Evolutionary conservation across 2,329 filamentous ascomycete species (phyloP).

Genomic region (Lachnellula arida): DNA sequence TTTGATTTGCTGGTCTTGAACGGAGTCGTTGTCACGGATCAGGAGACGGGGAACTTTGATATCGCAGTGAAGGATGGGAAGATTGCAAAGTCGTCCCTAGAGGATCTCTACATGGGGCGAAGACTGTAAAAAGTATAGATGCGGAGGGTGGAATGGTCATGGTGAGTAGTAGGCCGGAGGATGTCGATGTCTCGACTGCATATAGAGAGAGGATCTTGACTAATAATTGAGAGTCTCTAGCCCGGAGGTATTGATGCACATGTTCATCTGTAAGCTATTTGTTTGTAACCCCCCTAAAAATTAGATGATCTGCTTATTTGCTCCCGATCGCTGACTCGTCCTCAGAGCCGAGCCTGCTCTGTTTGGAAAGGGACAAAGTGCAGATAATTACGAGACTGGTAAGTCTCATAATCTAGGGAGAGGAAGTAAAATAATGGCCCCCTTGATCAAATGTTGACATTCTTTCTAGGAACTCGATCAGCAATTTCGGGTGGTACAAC

Average conservation of each 20-base stretch:
- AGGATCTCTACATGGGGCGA: conserved; percentile 30
- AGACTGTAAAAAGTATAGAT: conserved; percentile 33
- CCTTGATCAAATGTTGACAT: conserved; percentile 8
- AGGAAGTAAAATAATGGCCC: not conserved
- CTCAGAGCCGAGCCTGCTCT: conserved; percentile 37
- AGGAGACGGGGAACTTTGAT: conserved; percentile 36
- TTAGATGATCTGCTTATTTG: not conserved
- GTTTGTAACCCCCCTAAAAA: not conserved
- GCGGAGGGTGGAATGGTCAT: conserved; percentile 43
- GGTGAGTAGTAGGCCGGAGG: conserved; percentile 13
- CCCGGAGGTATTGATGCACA: conserved; percentile 43
- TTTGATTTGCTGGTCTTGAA: conserved; percentile 39
- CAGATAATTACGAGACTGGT: conserved; percentile 28
- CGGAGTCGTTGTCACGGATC: conserved; percentile 38
- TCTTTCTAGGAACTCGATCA: conserved; percentile 35
- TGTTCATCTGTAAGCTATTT: conserved; percentile 36
- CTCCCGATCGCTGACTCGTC: not conserved
- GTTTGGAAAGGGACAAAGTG: conserved; percentile 34
- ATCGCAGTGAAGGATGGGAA: conserved; percentile 40
- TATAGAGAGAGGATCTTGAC: not conserved
- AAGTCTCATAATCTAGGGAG: not conserved
- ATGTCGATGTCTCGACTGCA: too few relatives aligned
- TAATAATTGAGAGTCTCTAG: conserved; percentile 6
- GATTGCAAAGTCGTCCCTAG: conserved; percentile 34
- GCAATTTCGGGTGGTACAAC: conserved; percentile 46